These are phyloP conservation scores for Pythium dissimile DNA, from an alignment of 352 stramenopile species.

Conservation along the genomic window DNA sequence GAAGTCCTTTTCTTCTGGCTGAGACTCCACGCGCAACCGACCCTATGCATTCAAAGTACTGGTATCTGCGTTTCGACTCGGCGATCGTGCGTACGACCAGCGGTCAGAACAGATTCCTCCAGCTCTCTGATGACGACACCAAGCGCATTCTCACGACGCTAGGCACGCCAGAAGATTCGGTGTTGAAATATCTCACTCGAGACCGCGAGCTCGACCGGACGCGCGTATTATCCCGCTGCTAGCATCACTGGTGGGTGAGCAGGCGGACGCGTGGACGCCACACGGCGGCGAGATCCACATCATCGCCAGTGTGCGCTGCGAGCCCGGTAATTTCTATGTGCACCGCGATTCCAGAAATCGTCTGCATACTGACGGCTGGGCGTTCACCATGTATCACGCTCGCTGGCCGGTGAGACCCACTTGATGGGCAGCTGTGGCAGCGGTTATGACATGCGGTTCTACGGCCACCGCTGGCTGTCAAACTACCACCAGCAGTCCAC, in stretches of 20 bases:
- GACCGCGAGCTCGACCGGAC: background rate
- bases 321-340: too few species aligned
- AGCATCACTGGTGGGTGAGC: background rate
- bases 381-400: too few species aligned
- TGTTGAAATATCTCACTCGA: too few species aligned
- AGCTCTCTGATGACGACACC: background rate
- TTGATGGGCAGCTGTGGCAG: too few species aligned
- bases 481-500: too few species aligned
- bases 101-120: background rate
- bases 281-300: background rate
- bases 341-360: too few species aligned
- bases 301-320: background rate
- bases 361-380: too few species aligned
- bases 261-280: background rate
- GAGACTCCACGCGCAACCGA: background rate
- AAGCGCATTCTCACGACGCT: background rate
- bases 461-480: too few species aligned
- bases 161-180: too few species aligned
- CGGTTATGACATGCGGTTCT: too few species aligned
- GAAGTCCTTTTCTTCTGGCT: background rate
- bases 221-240: background rate
- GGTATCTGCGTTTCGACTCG: background rate
- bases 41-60: background rate
- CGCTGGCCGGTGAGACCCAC: too few species aligned
- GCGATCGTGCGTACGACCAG: background rate